Percentiles rank a stretch among this genome's conserved stretches.
Conservation (phyloP, 1,284 basidiomycete species). For the Apiotrichum domesticum region DNA sequence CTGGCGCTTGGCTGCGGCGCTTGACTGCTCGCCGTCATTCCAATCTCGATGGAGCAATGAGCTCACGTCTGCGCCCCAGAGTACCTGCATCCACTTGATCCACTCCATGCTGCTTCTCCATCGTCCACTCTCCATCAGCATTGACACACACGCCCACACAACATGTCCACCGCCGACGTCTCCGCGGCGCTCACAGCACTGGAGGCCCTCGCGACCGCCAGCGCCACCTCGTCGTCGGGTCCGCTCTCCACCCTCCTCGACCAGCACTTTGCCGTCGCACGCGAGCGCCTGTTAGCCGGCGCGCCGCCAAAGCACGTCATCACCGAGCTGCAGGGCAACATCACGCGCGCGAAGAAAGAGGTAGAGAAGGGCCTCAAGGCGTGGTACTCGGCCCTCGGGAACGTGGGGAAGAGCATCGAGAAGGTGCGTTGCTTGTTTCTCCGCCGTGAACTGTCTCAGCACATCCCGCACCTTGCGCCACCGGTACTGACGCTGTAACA, state of each 20-base stretch:
- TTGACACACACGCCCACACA: background rate
- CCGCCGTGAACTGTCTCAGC: too few relatives aligned
- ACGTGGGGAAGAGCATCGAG: constrained; percentile 76
- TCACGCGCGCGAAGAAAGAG: constrained; percentile 70
- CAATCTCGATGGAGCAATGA: too few relatives aligned
- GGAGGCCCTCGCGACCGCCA: constrained; percentile 50
- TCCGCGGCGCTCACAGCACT: constrained; percentile 33
- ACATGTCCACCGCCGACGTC: constrained; percentile 27
- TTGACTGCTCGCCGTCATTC: too few relatives aligned
- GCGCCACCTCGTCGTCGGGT: constrained; percentile 56
- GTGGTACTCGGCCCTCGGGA: constrained; percentile 66
- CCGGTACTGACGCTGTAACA: constrained; percentile 7
- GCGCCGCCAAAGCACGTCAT: constrained; percentile 55
- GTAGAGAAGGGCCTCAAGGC: constrained; percentile 82
- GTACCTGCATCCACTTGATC: too few relatives aligned
- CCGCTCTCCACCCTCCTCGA: constrained; percentile 65
- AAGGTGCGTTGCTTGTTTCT: constrained; percentile 56
- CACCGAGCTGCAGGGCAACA: constrained; percentile 53
- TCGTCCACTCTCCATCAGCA: background rate
- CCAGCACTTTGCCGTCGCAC: constrained; percentile 56
- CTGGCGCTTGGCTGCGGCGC: too few relatives aligned
- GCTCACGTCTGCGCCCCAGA: too few relatives aligned
- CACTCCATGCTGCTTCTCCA: background rate
- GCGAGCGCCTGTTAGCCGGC: constrained; percentile 55
- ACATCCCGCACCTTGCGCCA: background rate